A percentile compares a stretch with the other conserved stretches of the same genome.
phyloP scores from a whole-genome alignment of 1,284 basidiomycete genomes.

The Ceratobasidium sp. region DNA sequence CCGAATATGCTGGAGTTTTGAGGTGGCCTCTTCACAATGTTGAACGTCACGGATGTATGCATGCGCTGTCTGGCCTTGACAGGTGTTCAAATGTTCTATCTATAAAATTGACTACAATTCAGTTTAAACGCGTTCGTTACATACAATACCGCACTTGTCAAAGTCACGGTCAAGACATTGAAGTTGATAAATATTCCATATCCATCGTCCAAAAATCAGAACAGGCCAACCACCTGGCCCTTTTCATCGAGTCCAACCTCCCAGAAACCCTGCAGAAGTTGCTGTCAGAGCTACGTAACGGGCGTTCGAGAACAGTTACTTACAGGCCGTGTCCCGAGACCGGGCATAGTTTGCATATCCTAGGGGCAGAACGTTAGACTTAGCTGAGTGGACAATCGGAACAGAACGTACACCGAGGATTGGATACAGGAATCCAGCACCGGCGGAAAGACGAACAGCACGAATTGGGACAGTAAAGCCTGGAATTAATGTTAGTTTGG shows the following conservation, averaged over 20 bases:
- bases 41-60: no score
- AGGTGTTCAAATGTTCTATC: not conserved
- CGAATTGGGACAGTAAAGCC: conserved; percentile 96
- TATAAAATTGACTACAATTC: not conserved
- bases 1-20: no score
- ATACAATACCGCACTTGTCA: conserved; percentile 4
- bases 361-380: conserved; percentile 17
- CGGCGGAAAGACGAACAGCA: conserved; percentile 89
- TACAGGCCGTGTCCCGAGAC: conserved; percentile 93
- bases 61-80: not conserved
- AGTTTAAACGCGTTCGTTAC: not conserved
- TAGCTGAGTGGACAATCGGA: not conserved
- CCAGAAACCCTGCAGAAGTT: conserved; percentile 76
- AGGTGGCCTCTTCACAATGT: no score
- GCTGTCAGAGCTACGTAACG: conserved; percentile 1
- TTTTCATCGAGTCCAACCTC: conserved; percentile 85
- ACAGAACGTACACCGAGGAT: conserved; percentile 71
- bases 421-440: conserved; percentile 96
- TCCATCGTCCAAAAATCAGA: conserved; percentile 63
- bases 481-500: conserved; percentile 51
- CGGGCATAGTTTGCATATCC: conserved; percentile 98
- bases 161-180: conserved; percentile 4
- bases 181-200: conserved; percentile 42
- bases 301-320: conserved; percentile 48
- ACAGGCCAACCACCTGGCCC: conserved; percentile 80